These are phyloP conservation scores for Alternaria sp. DNA, from an alignment of 2,329 filamentous ascomycete species.

Conservation along the genomic window DNA sequence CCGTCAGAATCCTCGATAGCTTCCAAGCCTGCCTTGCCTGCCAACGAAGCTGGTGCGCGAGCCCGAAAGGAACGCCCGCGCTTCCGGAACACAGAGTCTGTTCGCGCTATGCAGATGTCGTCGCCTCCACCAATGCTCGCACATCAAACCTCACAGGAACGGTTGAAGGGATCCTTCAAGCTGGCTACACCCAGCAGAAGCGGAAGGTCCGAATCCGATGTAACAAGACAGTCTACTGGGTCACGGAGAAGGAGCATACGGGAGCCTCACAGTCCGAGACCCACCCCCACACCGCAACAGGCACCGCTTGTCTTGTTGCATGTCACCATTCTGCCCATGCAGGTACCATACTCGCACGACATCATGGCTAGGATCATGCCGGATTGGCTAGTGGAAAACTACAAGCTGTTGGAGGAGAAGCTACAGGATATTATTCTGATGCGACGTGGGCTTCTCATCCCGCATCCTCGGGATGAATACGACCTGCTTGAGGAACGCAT, in stretches of 20 bases:
- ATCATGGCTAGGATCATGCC: conserved; percentile 62
- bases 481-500: conserved; percentile 81
- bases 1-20: conserved; percentile 51
- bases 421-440: conserved; percentile 74
- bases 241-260: conserved; percentile 39
- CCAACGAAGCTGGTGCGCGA: conserved; percentile 44
- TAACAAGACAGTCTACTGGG: conserved; percentile 39
- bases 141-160: conserved; percentile 43
- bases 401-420: conserved; percentile 73
- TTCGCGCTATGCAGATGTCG: conserved; percentile 76
- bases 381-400: conserved; percentile 64
- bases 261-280: conserved; percentile 40
- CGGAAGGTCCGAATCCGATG: conserved; percentile 42
- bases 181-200: conserved; percentile 44
- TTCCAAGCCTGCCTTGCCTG: conserved; percentile 41
- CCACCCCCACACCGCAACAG: conserved; percentile 52
- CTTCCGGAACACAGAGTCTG: conserved; percentile 74
- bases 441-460: conserved; percentile 76
- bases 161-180: conserved; percentile 44
- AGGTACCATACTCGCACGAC: conserved; percentile 67
- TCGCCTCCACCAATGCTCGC: conserved; percentile 58
- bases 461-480: conserved; percentile 82
- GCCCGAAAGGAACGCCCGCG: conserved; percentile 69
- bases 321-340: conserved; percentile 76
- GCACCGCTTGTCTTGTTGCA: conserved; percentile 81